These are phyloP conservation scores for Phytophthora sp. DNA, from an alignment of 352 stramenopile genomes.

Conservation along the genomic window DNA sequence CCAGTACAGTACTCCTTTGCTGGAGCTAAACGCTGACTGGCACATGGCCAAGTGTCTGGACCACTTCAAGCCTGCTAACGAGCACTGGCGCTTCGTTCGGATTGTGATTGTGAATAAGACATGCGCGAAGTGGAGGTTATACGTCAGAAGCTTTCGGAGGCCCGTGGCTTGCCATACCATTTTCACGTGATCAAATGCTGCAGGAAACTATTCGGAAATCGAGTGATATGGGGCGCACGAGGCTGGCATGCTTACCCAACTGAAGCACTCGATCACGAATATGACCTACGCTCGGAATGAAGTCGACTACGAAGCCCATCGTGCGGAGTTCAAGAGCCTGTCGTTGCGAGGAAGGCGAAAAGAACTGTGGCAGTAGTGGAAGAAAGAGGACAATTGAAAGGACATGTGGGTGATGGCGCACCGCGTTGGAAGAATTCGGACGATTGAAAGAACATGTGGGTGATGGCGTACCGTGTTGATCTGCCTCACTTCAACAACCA, in stretches of 20 bases:
- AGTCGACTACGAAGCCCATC: not conserved
- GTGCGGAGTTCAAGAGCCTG: conserved; percentile 13
- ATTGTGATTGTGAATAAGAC: no score
- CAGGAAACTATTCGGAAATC: conserved; percentile 9
- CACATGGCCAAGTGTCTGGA: no score
- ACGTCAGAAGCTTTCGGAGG: not conserved
- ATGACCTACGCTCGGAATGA: no score
- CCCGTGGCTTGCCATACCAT: not conserved
- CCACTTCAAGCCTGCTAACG: no score
- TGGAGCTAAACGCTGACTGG: no score
- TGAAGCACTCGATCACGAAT: no score
- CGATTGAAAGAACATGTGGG: no score
- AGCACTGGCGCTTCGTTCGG: no score
- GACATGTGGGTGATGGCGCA: conserved; percentile 14
- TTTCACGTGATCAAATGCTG: conserved; percentile 22
- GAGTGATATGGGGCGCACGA: conserved; percentile 3
- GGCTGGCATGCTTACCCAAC: not conserved
- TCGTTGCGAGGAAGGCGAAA: not conserved
- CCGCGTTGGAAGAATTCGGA: no score
- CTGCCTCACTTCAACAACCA: not conserved
- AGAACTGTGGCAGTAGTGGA: conserved; percentile 1
- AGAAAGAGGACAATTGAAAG: not conserved
- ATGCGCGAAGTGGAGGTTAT: no score
- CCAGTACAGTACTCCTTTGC: conserved; percentile 13
- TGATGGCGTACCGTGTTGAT: not conserved